These are phyloP conservation scores for Phytophthora foliorum DNA, from an alignment of 352 stramenopile genomes.

Conservation along the genomic window DNA sequence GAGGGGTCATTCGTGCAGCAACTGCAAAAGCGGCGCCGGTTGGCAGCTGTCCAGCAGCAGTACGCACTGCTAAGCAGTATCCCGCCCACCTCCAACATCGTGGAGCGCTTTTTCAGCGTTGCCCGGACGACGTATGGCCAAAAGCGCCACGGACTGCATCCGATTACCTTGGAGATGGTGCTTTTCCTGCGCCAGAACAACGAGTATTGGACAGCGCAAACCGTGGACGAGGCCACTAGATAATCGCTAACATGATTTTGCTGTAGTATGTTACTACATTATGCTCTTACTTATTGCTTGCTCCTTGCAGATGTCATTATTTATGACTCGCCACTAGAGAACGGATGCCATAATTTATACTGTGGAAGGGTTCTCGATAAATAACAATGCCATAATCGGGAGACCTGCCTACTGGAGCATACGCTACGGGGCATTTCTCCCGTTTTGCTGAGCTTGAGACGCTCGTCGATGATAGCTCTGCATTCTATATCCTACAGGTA, in stretches of 20 bases:
- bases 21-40: neutral
- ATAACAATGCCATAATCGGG: conserved; percentile 12
- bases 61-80: neutral
- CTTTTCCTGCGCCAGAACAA: conserved; percentile 6
- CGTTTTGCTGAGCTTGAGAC: no score
- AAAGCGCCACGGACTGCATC: neutral
- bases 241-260: neutral
- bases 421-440: no score
- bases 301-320: neutral
- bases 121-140: conserved; percentile 8
- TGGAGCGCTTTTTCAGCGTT: conserved; percentile 9
- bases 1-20: conserved; percentile 7
- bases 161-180: conserved; percentile 9
- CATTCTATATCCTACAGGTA: no score
- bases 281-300: conserved; percentile 2
- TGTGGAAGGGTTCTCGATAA: neutral
- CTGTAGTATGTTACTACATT: neutral
- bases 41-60: neutral
- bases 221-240: neutral
- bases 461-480: no score
- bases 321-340: neutral
- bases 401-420: neutral
- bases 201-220: conserved; percentile 1
- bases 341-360: neutral
- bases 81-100: conserved; percentile 1